These are phyloP conservation scores for Primulina tabacum DNA, from an alignment of 257 asterid species.

Conservation along the genomic window DNA sequence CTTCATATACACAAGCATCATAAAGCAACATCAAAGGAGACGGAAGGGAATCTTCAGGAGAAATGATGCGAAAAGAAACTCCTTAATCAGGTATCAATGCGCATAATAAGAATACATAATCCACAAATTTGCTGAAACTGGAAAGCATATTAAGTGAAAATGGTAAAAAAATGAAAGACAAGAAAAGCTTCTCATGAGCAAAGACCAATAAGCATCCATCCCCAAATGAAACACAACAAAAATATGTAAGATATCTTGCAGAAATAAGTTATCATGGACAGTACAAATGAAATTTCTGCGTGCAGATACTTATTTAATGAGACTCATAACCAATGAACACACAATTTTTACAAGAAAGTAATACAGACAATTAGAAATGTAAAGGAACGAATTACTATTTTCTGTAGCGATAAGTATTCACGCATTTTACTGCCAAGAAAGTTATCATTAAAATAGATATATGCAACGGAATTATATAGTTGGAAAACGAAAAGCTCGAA, in stretches of 20 bases:
- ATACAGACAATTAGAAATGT: not conserved
- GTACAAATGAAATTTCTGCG: conserved; percentile 1
- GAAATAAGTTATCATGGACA: conserved; percentile 10
- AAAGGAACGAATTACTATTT: not conserved
- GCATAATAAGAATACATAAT: not conserved
- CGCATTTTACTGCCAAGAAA: not conserved
- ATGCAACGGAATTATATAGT: not conserved
- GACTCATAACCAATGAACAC: conserved; percentile 10
- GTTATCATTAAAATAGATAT: not conserved
- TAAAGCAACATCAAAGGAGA: conserved; percentile 9
- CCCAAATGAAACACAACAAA: conserved; percentile 1
- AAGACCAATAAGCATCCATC: not conserved
- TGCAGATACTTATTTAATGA: conserved; percentile 7
- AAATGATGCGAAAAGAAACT: not conserved
- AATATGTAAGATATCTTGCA: conserved; percentile 12
- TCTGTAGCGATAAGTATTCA: not conserved
- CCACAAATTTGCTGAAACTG: conserved; percentile 9
- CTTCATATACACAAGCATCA: conserved; percentile 11
- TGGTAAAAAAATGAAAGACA: conserved; percentile 8
- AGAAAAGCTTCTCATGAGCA: conserved; percentile 11
- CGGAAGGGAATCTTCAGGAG: conserved; percentile 18
- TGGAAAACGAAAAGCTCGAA: conserved; percentile 18
- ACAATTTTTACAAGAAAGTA: not conserved
- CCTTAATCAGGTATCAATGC: not conserved
- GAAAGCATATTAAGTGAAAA: conserved; percentile 8